Evolutionary conservation across 2,329 filamentous ascomycete genomes (phyloP).

Genomic region (Arthrobotrys conoides): DNA sequence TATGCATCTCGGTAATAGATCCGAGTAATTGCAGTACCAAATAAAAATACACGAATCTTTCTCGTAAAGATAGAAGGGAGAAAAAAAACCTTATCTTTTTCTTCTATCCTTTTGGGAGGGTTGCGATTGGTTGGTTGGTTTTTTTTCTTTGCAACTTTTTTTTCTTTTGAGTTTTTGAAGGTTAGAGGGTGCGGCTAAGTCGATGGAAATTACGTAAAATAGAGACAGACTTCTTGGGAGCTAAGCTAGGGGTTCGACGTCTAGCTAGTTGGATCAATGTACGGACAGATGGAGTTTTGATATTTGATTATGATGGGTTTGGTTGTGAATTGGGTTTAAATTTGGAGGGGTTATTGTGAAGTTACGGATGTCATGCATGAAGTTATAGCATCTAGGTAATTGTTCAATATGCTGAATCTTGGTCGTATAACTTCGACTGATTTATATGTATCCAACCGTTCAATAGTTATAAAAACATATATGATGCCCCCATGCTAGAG

Average conservation of each 20-base stretch:
- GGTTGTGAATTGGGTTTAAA: not conserved
- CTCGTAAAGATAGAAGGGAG: conserved; percentile 49
- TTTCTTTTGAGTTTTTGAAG: conserved; percentile 17
- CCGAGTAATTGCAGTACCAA: conserved; percentile 30
- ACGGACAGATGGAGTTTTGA: conserved; percentile 16
- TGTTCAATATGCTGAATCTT: too few species aligned
- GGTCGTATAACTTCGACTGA: too few species aligned
- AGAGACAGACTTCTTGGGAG: conserved; percentile 19
- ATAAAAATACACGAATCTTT: conserved; percentile 58
- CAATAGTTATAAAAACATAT: too few species aligned
- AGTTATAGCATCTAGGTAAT: too few species aligned
- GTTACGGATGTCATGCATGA: too few species aligned
- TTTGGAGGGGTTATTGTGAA: too few species aligned
- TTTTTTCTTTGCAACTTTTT: conserved; percentile 5
- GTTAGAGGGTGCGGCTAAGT: conserved; percentile 49
- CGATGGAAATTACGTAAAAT: conserved; percentile 48
- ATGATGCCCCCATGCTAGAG: too few species aligned
- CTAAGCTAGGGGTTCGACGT: not conserved
- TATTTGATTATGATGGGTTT: not conserved
- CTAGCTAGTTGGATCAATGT: not conserved
- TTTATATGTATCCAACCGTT: too few species aligned
- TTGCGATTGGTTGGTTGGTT: conserved; percentile 24
- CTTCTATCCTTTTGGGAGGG: not conserved
- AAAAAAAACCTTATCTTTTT: conserved; percentile 21
- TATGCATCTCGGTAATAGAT: conserved; percentile 33